Percentiles rank a stretch among this genome's conserved stretches.
Evolutionary conservation across 371 early-diverging fungal species (phyloP).

Genomic region (Fennellomyces sp.): DNA sequence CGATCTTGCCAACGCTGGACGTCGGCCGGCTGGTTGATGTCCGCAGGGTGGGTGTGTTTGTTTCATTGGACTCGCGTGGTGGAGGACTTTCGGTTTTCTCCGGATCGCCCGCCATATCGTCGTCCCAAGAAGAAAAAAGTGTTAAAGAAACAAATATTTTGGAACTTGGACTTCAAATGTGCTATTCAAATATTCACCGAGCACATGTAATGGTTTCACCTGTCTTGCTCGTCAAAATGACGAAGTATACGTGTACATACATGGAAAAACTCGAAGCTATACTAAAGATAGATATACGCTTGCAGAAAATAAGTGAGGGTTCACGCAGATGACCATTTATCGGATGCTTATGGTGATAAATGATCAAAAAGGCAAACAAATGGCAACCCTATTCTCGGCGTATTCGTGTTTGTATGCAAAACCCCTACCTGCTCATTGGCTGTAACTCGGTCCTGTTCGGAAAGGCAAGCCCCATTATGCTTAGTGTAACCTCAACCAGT

Average conservation of each 20-base stretch:
- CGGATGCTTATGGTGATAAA: too few species aligned
- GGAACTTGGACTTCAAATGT: too few species aligned
- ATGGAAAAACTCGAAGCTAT: too few species aligned
- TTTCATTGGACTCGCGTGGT: neutral
- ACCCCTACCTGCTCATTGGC: neutral
- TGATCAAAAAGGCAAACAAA: too few species aligned
- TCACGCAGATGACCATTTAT: too few species aligned
- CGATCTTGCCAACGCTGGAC: neutral
- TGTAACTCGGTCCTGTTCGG: neutral
- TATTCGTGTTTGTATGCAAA: too few species aligned
- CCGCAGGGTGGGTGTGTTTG: neutral
- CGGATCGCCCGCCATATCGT: neutral
- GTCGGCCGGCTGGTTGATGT: neutral
- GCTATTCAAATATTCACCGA: neutral
- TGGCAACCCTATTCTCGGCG: too few species aligned
- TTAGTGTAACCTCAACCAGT: neutral
- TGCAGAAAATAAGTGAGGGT: too few species aligned
- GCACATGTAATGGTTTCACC: neutral
- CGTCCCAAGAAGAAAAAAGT: neutral
- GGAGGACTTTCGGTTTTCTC: neutral
- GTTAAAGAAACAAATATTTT: neutral
- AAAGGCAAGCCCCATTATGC: neutral
- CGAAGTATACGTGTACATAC: neutral
- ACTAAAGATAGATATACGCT: too few species aligned
- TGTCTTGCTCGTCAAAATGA: neutral